Conservation (phyloP, 129 eudicot genomes). For the Arctium lappa region DNA sequence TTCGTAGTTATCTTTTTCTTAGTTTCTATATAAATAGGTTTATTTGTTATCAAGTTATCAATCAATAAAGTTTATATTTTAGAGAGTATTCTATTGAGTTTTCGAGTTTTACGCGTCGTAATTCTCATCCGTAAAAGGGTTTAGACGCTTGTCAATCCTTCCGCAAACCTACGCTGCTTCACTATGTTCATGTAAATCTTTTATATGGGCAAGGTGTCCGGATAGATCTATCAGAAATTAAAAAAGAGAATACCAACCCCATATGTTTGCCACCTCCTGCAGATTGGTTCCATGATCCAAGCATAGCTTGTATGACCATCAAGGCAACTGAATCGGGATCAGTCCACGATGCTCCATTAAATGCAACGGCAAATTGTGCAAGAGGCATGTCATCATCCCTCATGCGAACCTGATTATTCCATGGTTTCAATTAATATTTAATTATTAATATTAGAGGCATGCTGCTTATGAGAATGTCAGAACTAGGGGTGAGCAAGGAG, state of each 20-base stretch:
- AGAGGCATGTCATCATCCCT: constrained; percentile 70
- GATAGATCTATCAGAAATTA: neutral
- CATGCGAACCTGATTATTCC: constrained; percentile 58
- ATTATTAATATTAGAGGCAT: neutral
- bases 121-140: too few species aligned
- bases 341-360: constrained; percentile 74
- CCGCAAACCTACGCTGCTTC: too few species aligned
- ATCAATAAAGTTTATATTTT: too few species aligned
- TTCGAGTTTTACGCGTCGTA: too few species aligned
- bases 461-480: neutral
- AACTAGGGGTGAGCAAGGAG: too few species aligned
- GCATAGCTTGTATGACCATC: constrained; percentile 80
- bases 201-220: neutral
- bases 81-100: too few species aligned
- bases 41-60: too few species aligned
- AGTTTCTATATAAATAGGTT: too few species aligned
- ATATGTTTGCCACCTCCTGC: constrained; percentile 70
- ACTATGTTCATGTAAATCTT: neutral
- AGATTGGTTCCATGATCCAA: constrained; percentile 68
- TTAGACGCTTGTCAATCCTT: too few species aligned
- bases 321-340: constrained; percentile 81
- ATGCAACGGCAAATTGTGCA: constrained; percentile 82
- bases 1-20: too few species aligned
- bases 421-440: neutral
- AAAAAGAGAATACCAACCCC: constrained; percentile 46